Conservation (phyloP, 257 asterid species). For the Sherardia arvensis region DNA sequence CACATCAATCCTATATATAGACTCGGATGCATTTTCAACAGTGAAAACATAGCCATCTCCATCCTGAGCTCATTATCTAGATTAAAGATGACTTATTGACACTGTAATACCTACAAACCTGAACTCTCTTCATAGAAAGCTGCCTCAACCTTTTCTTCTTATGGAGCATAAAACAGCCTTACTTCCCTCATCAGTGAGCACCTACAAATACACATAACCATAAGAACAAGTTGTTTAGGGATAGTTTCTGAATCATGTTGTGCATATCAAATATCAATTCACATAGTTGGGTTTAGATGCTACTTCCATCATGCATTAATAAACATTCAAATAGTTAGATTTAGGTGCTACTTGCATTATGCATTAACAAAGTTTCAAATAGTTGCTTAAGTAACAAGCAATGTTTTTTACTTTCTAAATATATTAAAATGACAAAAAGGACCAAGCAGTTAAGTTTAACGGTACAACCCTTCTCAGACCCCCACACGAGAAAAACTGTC, state of each 20-base stretch:
- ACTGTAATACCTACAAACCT: conserved; percentile 2
- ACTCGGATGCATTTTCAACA: not conserved
- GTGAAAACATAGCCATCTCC: conserved; percentile 15
- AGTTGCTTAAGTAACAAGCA: not conserved
- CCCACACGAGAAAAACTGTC: no score
- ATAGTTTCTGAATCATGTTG: not conserved
- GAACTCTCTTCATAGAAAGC: conserved; percentile 8
- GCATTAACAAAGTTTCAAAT: no score
- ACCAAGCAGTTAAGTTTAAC: no score
- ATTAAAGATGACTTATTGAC: conserved; percentile 9
- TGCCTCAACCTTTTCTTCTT: conserved; percentile 10
- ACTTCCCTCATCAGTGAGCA: not conserved
- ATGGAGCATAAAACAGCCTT: conserved; percentile 8
- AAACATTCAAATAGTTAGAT: not conserved
- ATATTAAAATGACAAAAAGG: no score
- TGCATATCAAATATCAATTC: not conserved
- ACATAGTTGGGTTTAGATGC: not conserved
- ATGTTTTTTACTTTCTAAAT: not conserved
- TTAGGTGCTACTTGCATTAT: no score
- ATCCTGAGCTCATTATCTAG: conserved; percentile 7
- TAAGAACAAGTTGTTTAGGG: not conserved
- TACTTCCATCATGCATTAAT: not conserved
- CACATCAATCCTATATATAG: conserved; percentile 1
- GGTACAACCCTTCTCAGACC: no score
- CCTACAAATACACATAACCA: conserved; percentile 9